Evolutionary conservation across 179 eudicot species (phyloP).

Genomic region (Kewa caespitosa): DNA sequence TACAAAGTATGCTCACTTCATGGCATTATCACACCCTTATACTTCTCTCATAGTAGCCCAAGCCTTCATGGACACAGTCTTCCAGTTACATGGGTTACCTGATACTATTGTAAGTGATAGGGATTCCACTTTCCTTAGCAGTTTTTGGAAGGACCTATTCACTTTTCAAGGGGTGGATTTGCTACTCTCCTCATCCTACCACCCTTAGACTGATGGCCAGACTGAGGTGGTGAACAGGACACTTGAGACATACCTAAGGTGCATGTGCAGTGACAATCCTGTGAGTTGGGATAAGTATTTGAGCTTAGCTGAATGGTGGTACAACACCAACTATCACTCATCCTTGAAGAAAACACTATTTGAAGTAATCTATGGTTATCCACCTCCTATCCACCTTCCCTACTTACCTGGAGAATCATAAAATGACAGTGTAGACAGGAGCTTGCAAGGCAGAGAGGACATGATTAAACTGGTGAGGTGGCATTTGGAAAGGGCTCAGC

Average conservation of each 20-base stretch:
- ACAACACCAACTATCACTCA: constrained; percentile 1
- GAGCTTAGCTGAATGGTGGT: constrained; percentile 6
- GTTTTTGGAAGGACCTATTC: neutral
- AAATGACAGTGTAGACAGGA: neutral
- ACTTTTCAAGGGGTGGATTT: neutral
- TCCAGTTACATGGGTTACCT: neutral
- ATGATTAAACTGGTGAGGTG: neutral
- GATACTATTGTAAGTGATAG: neutral
- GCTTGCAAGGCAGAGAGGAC: neutral
- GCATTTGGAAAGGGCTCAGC: neutral
- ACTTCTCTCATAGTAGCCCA: no score
- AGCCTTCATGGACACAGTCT: no score
- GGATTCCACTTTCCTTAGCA: neutral
- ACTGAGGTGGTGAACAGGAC: constrained; percentile 7
- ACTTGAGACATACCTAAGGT: neutral
- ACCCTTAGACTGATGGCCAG: constrained; percentile 5
- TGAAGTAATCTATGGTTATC: neutral
- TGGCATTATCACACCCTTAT: no score
- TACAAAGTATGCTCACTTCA: no score
- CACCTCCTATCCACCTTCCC: neutral
- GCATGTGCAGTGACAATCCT: neutral
- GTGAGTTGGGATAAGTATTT: neutral
- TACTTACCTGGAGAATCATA: neutral
- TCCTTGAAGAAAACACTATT: neutral
- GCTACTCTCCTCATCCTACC: neutral